phyloP scores from a whole-genome alignment of 495 filamentous ascomycete species.

The Jackrogersella multiformis region DNA sequence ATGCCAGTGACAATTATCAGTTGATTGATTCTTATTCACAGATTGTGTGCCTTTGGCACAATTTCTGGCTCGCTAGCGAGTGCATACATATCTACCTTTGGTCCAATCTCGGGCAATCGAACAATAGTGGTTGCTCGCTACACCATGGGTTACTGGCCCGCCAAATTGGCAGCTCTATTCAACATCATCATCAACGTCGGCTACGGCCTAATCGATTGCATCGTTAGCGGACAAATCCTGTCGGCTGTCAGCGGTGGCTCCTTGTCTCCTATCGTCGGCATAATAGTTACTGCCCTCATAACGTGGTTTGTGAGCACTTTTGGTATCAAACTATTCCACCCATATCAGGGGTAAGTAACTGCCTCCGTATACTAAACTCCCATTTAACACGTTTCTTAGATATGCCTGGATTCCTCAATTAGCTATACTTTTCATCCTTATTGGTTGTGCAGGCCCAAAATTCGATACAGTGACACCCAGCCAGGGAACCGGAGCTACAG shows the following conservation, averaged over 20 bases:
- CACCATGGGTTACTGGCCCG: constrained; percentile 7
- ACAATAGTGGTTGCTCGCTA: constrained; percentile 5
- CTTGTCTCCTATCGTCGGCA: constrained; percentile 7
- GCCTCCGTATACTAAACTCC: background rate
- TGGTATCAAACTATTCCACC: constrained; percentile 4
- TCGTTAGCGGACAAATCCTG: constrained; percentile 6
- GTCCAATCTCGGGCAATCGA: background rate
- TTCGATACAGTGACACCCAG: constrained; percentile 1
- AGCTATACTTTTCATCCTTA: constrained; percentile 6
- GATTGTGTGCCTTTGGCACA: constrained; percentile 1
- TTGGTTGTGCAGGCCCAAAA: constrained; percentile 8
- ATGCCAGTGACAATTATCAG: background rate
- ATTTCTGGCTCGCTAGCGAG: constrained; percentile 1
- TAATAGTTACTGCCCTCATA: constrained; percentile 7
- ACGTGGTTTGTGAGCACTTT: constrained; percentile 9
- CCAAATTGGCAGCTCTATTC: constrained; percentile 4
- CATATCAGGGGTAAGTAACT: constrained; percentile 9
- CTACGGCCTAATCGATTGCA: constrained; percentile 11
- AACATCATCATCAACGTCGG: constrained; percentile 10
- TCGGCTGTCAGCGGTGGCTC: constrained; percentile 2
- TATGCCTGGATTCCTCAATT: constrained; percentile 10
- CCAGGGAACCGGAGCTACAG: constrained; percentile 2
- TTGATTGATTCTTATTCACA: background rate
- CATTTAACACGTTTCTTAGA: background rate
- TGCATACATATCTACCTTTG: constrained; percentile 1